Percentiles rank a stretch among this genome's conserved stretches.
These are phyloP conservation scores for Microcyclospora tardicrescens DNA, from an alignment of 2,329 filamentous ascomycete species.

Conservation along the genomic window DNA sequence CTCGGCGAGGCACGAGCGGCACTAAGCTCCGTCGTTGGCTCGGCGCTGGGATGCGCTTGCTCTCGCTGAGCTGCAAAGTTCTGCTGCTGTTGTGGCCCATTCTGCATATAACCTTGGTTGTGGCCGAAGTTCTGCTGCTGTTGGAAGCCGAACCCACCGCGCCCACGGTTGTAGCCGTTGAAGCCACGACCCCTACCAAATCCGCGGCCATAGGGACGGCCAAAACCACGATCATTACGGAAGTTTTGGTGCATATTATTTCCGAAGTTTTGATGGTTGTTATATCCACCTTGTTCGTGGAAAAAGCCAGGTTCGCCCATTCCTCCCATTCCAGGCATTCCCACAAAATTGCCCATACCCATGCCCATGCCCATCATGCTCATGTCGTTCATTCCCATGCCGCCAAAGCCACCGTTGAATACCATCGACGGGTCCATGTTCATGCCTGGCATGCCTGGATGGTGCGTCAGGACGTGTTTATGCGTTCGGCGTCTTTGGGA, in stretches of 20 bases:
- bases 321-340: conserved; percentile 58
- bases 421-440: conserved; percentile 74
- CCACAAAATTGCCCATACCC: conserved; percentile 45
- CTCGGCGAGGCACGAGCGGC: conserved; percentile 1
- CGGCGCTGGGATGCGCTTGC: no score
- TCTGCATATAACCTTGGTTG: conserved; percentile 7
- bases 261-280: conserved; percentile 33
- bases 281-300: conserved; percentile 38
- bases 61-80: conserved; percentile 1
- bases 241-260: conserved; percentile 35
- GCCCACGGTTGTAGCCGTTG: conserved; percentile 11
- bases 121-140: conserved; percentile 12
- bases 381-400: conserved; percentile 60
- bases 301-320: conserved; percentile 57
- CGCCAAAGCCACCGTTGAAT: conserved; percentile 50
- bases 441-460: conserved; percentile 64
- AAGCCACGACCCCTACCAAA: conserved; percentile 21
- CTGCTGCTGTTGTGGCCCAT: conserved; percentile 7
- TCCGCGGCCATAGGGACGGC: conserved; percentile 38
- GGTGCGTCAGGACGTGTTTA: background rate
- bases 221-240: conserved; percentile 55
- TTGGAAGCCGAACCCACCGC: conserved; percentile 16
- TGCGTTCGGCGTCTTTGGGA: background rate
- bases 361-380: conserved; percentile 48
- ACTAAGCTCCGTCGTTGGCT: no score